Base-by-base conservation (phyloP, 2,329 filamentous ascomycete genomes). In the Arthrinium puccinioides region DNA sequence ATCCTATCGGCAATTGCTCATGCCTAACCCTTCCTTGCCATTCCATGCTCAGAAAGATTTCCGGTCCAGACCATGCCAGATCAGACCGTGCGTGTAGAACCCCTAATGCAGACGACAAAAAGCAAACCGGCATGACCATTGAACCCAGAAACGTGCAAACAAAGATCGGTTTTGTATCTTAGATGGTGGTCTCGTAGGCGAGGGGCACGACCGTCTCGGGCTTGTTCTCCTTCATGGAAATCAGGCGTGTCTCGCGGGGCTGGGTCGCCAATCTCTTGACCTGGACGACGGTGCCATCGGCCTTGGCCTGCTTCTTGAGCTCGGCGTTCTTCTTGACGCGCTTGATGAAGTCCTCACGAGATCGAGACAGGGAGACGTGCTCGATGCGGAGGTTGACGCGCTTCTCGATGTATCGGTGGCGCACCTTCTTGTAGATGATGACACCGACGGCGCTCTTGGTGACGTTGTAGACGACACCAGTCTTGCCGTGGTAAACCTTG, bases 401-500 rank as follows among this genome's bases (percentile, higher is more conserved):
- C 88, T 98, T 98, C 86, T 98, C 92, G 68, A 98, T 79, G 82
- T 96, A 98, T 63, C 90, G 86, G 84, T 97, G 92, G 74, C 89
- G 88, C 67, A 98, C 92, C 71, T 94, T 87, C 82, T 95, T 96
- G 85, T 94, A 90, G 74, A 98, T 86, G 74, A 98, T 96, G 70
- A 98, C 85, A 62, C 92, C 92, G 66, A 98, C 88, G 52, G 92
- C 86, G 59, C 80, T 85, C 82, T 96, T 95, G 73, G 90, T 92
- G 61, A 98, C 92, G 79, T 98, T 98, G 86, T 94, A 95, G 72
- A 95, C 74, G 60, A 95, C 86, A 65, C 88, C 88, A 50, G 89
- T 95, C 86, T 97, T 97, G 64, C 90, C 92, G 80, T 97, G 89
- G 84, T 94, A 96, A 74, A 95, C 85, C 81, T 96, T 96, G 84